A percentile compares a stretch with the other conserved stretches of the same genome.
Evolutionary conservation across 768 basidiomycete species (phyloP).

Genomic region (Amanita brunnescens): DNA sequence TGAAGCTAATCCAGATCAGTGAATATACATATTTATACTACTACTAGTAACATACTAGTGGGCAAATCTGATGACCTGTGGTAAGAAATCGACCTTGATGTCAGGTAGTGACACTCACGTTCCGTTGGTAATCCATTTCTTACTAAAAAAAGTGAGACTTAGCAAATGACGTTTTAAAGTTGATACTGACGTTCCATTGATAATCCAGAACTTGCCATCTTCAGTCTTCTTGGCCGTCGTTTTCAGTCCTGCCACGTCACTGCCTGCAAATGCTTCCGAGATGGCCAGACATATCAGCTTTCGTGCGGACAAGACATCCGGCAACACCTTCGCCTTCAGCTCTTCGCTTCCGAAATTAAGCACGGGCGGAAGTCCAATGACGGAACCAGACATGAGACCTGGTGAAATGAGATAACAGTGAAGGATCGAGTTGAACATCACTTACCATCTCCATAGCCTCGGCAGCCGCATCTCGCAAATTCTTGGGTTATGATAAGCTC

Average conservation of each 20-base stretch:
- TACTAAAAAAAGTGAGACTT: conserved; percentile 25
- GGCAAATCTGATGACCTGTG: conserved; percentile 22
- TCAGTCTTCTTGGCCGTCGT: conserved; percentile 69
- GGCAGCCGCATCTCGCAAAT: conserved; percentile 52
- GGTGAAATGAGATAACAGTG: neutral
- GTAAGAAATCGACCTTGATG: neutral
- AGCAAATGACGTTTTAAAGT: conserved; percentile 1
- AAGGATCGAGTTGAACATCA: neutral
- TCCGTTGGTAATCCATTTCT: conserved; percentile 84
- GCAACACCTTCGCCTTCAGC: conserved; percentile 44
- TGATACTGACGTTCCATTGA: conserved; percentile 48
- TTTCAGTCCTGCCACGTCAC: conserved; percentile 68
- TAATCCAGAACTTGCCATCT: conserved; percentile 75
- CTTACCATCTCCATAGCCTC: conserved; percentile 76
- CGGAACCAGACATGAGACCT: conserved; percentile 60
- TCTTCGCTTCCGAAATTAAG: conserved; percentile 70
- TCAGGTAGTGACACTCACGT: conserved; percentile 28
- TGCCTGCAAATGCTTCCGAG: conserved; percentile 82
- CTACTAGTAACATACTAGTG: conserved; percentile 28
- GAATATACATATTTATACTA: neutral
- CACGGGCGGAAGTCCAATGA: conserved; percentile 80
- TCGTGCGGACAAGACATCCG: conserved; percentile 61
- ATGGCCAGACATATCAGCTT: conserved; percentile 83
- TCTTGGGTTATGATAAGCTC: conserved; percentile 81
- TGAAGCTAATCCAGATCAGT: conserved; percentile 35